Conservation (phyloP, 148 eudicot species). For the Tetragonia tetragonoides region DNA sequence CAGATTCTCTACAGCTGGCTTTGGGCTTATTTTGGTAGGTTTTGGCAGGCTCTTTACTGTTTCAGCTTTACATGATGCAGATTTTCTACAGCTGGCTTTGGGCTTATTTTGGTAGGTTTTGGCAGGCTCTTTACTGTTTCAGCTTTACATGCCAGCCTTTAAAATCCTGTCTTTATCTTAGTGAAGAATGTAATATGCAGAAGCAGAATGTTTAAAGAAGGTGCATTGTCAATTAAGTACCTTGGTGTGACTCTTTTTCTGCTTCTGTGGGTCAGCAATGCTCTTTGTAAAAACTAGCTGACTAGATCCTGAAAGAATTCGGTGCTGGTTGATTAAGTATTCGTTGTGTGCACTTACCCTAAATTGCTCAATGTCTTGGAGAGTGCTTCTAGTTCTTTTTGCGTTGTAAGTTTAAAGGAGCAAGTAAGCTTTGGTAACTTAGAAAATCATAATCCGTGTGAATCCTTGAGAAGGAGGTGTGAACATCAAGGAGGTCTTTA, state of each 20-base stretch:
- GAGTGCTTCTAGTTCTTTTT: too few relatives aligned
- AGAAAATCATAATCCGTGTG: background rate
- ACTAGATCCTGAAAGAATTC: too few relatives aligned
- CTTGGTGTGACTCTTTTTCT: too few relatives aligned
- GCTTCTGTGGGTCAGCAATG: too few relatives aligned
- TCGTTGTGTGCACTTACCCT: too few relatives aligned
- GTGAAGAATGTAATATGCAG: background rate
- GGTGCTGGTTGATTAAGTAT: too few relatives aligned
- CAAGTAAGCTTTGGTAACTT: background rate
- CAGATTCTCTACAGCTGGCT: background rate
- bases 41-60: background rate
- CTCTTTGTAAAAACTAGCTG: too few relatives aligned
- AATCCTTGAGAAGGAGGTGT: background rate
- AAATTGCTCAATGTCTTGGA: too few relatives aligned
- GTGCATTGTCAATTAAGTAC: background rate
- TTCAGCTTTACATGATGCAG: background rate
- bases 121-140: background rate
- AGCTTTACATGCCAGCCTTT: background rate
- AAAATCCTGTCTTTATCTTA: background rate
- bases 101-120: slow-evolving; percentile 2
- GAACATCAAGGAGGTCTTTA: background rate
- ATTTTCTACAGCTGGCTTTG: slow-evolving; percentile 5
- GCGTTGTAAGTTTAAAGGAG: background rate
- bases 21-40: background rate
- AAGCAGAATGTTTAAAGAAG: background rate